These are phyloP conservation scores for Schwanniomyces sp. DNA, from an alignment of 805 yeast genomes.

Conservation along the genomic window DNA sequence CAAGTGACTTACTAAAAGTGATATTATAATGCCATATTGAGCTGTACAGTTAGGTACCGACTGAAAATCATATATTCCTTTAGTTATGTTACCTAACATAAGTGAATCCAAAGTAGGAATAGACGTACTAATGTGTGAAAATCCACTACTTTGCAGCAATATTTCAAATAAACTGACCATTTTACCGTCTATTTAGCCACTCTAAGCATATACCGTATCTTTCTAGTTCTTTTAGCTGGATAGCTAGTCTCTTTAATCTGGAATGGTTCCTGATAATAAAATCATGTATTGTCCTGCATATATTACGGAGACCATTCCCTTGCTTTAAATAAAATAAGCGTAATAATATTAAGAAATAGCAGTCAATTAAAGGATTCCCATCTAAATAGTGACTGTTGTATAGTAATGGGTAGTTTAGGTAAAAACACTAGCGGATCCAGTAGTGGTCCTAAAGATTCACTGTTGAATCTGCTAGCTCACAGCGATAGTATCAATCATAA, in stretches of 20 bases:
- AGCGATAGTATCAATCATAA: not conserved
- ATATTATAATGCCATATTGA: slow-evolving; percentile 16
- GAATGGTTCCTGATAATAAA: not conserved
- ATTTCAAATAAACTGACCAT: slow-evolving; percentile 35
- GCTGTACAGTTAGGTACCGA: slow-evolving; percentile 31
- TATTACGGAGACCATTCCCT: not conserved
- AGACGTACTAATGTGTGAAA: slow-evolving; percentile 26
- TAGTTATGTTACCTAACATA: slow-evolving; percentile 12
- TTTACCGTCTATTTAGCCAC: not conserved
- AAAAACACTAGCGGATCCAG: not conserved
- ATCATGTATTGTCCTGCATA: not conserved
- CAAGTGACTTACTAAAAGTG: slow-evolving; percentile 30
- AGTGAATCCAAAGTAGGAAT: slow-evolving; percentile 27
- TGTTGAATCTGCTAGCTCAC: not conserved
- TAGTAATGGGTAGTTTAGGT: not conserved
- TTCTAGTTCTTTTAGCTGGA: not conserved
- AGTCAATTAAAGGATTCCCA: not conserved
- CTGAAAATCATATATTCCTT: slow-evolving; percentile 36
- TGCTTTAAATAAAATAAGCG: not conserved
- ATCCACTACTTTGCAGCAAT: slow-evolving; percentile 23
- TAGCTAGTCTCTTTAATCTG: no score
- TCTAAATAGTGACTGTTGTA: not conserved
- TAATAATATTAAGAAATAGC: not conserved
- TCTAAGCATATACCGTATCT: not conserved
- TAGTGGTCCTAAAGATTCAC: not conserved